Conservation (phyloP, 2,329 filamentous ascomycete species). For the Penicillium hordei region DNA sequence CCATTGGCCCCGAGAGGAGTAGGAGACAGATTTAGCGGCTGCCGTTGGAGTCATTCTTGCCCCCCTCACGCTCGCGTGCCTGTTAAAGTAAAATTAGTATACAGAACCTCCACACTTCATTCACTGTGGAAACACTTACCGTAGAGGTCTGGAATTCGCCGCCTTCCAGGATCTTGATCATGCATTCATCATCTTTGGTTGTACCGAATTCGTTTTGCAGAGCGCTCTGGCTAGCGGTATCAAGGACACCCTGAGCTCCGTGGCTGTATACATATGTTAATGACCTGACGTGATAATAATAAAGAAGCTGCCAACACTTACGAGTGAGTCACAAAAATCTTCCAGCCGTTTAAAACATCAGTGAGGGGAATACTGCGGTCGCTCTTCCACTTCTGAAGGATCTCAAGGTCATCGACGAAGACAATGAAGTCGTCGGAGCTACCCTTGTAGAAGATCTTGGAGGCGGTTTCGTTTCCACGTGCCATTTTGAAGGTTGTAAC, state of each 20-base stretch:
- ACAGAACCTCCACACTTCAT: not conserved
- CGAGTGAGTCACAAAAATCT: conserved; percentile 88
- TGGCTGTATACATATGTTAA: conserved; percentile 59
- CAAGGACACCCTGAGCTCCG: conserved; percentile 76
- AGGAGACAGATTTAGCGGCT: conserved; percentile 20
- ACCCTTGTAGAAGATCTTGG: conserved; percentile 87
- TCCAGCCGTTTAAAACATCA: conserved; percentile 83
- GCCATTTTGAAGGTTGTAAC: conserved; percentile 57
- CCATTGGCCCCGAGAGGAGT: not conserved
- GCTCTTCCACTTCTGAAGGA: conserved; percentile 75
- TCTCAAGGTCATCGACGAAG: conserved; percentile 50
- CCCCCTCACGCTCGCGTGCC: conserved; percentile 33
- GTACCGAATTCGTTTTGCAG: conserved; percentile 89
- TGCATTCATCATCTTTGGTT: conserved; percentile 72
- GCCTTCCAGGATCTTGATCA: conserved; percentile 76
- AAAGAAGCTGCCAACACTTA: conserved; percentile 51
- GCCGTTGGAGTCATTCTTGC: conserved; percentile 32
- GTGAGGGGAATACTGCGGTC: conserved; percentile 78
- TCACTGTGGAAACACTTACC: conserved; percentile 45
- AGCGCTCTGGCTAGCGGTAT: conserved; percentile 70
- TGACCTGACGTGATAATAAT: not conserved
- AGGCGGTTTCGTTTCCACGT: conserved; percentile 67
- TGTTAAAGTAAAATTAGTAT: conserved; percentile 17
- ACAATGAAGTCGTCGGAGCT: conserved; percentile 66
- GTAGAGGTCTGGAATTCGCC: conserved; percentile 65